A percentile compares a stretch with the other conserved stretches of the same genome.
Evolutionary conservation across 495 filamentous ascomycete species (phyloP).

Genomic region (Talaromyces trachyspermus): DNA sequence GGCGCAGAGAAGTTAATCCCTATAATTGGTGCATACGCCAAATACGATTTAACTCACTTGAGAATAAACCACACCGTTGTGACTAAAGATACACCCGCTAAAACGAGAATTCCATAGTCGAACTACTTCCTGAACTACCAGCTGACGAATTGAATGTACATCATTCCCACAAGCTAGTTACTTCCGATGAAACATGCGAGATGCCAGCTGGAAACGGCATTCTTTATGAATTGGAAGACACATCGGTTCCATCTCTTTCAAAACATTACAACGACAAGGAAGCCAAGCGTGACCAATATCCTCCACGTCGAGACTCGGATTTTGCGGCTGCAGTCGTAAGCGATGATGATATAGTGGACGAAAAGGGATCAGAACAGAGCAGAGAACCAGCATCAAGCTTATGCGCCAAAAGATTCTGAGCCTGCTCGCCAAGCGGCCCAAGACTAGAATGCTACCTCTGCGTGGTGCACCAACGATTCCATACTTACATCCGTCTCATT

Average conservation of each 20-base stretch:
- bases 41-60: conserved; percentile 43
- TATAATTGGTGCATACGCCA: conserved; percentile 36
- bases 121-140: conserved; percentile 30
- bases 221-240: conserved; percentile 38
- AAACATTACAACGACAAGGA: conserved; percentile 6
- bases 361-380: background rate
- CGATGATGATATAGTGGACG: background rate
- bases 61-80: conserved; percentile 51
- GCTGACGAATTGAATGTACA: conserved; percentile 15
- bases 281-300: conserved; percentile 7
- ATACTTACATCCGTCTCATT: conserved; percentile 49
- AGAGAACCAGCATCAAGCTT: conserved; percentile 14
- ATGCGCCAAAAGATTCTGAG: conserved; percentile 25
- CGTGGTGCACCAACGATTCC: conserved; percentile 24
- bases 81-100: conserved; percentile 39
- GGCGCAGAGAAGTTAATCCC: conserved; percentile 51
- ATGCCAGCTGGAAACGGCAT: conserved; percentile 27
- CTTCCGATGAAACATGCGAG: conserved; percentile 37
- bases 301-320: conserved; percentile 30
- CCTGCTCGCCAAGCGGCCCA: conserved; percentile 29
- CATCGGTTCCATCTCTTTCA: conserved; percentile 19
- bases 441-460: conserved; percentile 21
- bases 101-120: conserved; percentile 15
- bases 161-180: conserved; percentile 33
- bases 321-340: conserved; percentile 40